Conservation (phyloP, 1,139 yeast genomes). For the Debaryomyces nepalensis region DNA sequence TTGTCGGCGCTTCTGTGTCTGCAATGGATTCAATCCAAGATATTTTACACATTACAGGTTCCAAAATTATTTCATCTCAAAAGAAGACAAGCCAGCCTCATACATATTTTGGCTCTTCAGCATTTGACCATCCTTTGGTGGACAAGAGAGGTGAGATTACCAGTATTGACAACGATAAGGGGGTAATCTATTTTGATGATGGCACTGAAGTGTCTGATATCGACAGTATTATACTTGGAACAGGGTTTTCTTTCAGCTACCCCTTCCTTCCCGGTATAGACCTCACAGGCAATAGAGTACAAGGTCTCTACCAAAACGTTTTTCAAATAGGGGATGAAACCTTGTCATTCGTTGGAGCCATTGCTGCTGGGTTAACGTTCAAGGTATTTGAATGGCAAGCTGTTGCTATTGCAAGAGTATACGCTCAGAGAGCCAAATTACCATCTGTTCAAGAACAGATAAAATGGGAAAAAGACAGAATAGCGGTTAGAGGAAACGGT, state of each 20-base stretch:
- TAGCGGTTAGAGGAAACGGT: conserved; percentile 32
- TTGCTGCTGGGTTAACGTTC: conserved; percentile 43
- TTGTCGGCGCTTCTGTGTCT: conserved; percentile 50
- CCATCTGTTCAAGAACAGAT: conserved; percentile 36
- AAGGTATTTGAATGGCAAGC: conserved; percentile 50
- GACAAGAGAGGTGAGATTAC: conserved; percentile 35
- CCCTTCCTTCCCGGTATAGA: conserved; percentile 40
- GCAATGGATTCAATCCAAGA: conserved; percentile 52
- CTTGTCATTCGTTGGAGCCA: conserved; percentile 44
- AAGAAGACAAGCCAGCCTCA: conserved; percentile 8
- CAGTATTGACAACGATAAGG: conserved; percentile 23
- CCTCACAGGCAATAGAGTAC: conserved; percentile 29
- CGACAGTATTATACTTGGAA: conserved; percentile 47
- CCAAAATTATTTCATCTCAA: conserved; percentile 17
- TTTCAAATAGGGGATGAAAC: conserved; percentile 41
- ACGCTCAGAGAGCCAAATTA: conserved; percentile 33
- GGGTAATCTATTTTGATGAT: conserved; percentile 34
- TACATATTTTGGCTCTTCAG: background rate
- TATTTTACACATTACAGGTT: conserved; percentile 36
- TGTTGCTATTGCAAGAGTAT: conserved; percentile 36
- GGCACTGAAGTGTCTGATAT: conserved; percentile 29
- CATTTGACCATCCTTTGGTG: conserved; percentile 12
- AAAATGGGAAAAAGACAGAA: conserved; percentile 35
- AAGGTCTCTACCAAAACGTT: conserved; percentile 41
- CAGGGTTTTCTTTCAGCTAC: conserved; percentile 48